These are phyloP conservation scores for Termitomyces sp. DNA, from an alignment of 768 basidiomycete species.

Conservation along the genomic window DNA sequence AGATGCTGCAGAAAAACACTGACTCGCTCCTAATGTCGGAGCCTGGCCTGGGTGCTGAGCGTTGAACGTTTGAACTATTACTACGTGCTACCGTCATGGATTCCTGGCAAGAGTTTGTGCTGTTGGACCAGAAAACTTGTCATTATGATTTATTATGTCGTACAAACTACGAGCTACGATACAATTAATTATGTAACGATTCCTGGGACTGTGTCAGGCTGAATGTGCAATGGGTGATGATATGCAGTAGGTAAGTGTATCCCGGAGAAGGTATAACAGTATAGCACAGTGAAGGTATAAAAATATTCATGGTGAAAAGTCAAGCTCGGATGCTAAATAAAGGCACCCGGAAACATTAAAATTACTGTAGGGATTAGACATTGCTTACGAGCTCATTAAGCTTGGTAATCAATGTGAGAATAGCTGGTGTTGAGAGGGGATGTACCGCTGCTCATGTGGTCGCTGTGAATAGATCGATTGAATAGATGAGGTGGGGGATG, in stretches of 20 bases:
- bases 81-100: not conserved
- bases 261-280: not conserved
- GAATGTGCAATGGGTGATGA: constrained; percentile 4
- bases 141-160: constrained; percentile 19
- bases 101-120: not conserved
- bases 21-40: not conserved
- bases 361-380: not conserved
- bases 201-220: not conserved
- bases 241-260: constrained; percentile 1
- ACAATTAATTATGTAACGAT: constrained; percentile 14
- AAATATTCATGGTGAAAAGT: not conserved
- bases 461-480: not conserved
- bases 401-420: constrained; percentile 4
- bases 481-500: constrained; percentile 17
- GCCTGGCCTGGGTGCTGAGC: not conserved
- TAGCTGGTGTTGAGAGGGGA: constrained; percentile 14
- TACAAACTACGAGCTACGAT: constrained; percentile 6
- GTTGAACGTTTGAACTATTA: not conserved
- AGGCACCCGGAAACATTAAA: not conserved
- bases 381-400: not conserved
- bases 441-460: constrained; percentile 3
- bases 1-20: not conserved
- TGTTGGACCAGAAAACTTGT: not conserved
- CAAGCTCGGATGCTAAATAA: not conserved
- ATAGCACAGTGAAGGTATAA: not conserved